Evolutionary conservation across 2,329 filamentous ascomycete species (phyloP).

Genomic region (Neofusicoccum kwambonambiense): DNA sequence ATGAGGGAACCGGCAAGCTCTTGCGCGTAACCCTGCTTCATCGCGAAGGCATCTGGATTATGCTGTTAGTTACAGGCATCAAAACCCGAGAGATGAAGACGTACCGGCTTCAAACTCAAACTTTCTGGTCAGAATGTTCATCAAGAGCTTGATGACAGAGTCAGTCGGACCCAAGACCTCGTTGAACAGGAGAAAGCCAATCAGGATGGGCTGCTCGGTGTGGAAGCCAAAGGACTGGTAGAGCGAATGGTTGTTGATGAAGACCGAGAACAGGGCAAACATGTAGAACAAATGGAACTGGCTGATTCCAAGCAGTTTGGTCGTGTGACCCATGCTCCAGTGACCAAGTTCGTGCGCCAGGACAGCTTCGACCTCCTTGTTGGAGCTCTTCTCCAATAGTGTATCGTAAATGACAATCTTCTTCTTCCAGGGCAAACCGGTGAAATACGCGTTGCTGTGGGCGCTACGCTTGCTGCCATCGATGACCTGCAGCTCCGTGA

Average conservation of each 20-base stretch:
- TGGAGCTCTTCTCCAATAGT: constrained; percentile 89
- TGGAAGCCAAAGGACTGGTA: constrained; percentile 90
- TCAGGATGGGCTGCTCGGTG: constrained; percentile 82
- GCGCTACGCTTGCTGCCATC: constrained; percentile 85
- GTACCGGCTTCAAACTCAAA: constrained; percentile 92
- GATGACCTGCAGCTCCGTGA: constrained; percentile 91
- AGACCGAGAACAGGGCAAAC: constrained; percentile 93
- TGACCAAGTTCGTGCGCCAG: constrained; percentile 94
- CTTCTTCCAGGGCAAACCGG: constrained; percentile 98
- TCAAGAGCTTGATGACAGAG: constrained; percentile 86
- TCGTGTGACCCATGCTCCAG: constrained; percentile 95
- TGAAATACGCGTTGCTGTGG: constrained; percentile 94
- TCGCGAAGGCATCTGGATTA: constrained; percentile 72
- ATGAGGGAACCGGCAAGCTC: constrained; percentile 86
- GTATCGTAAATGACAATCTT: constrained; percentile 99
- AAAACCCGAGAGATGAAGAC: neutral
- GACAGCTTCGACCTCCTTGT: constrained; percentile 90
- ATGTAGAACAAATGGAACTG: constrained; percentile 95
- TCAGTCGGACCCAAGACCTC: constrained; percentile 95
- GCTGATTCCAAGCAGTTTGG: constrained; percentile 76
- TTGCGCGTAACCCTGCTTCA: constrained; percentile 75
- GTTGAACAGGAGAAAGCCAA: constrained; percentile 96
- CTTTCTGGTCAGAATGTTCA: constrained; percentile 92
- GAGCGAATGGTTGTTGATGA: constrained; percentile 90
- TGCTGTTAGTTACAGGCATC: constrained; percentile 20